Evolutionary conservation across 75 land plant species (phyloP), one percentile per base, ranked within the genome.

Genomic region (Isoetes taiwanensis): DNA sequence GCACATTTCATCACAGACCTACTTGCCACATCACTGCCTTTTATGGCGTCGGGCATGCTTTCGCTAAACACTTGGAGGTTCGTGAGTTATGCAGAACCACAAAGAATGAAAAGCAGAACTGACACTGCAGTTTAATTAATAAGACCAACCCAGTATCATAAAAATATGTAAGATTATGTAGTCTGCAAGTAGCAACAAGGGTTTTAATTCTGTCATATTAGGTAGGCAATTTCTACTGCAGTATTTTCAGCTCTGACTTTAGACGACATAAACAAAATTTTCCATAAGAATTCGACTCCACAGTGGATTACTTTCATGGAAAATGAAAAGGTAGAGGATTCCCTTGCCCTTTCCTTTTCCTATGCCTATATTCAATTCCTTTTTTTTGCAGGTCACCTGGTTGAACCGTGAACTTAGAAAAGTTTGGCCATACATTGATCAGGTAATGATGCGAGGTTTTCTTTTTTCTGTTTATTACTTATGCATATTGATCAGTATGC

Each of bases 361-460:
- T 41, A n/a, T 25, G 62, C 30, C 23, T 19, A n/a, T 34, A 30
- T 20, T 2, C 0, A 25, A 25, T 24, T 24, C 28, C 16, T 30
- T 28, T 30, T 37, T 58, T 20, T 50, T 66, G 1, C 91, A 91
- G 97, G 74, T 82, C 20, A 68, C 54, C 9, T 90, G 97, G 97
- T 60, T 90, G 12, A 90, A 90, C 60, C 54, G 20, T 0, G 61
- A 86, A 19, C 78, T 90, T 0, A 40, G 26, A 14, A 80, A 78
- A 69, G 57, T 86, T 37, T 90, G 97, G 97, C 94, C 97, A 0
- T 80, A 69, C 75, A 76, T 90, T 31, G 64, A 83, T 67, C 67
- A 90, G 97, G 97, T 90, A 64, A n/a, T n/a, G n/a, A n/a, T n/a
- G n/a, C n/a, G n/a, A n/a, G n/a, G n/a, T n/a, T n/a, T n/a, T n/a